phyloP scores from a whole-genome alignment of 2,329 filamentous ascomycete species.

The Fusarium anthophilum region DNA sequence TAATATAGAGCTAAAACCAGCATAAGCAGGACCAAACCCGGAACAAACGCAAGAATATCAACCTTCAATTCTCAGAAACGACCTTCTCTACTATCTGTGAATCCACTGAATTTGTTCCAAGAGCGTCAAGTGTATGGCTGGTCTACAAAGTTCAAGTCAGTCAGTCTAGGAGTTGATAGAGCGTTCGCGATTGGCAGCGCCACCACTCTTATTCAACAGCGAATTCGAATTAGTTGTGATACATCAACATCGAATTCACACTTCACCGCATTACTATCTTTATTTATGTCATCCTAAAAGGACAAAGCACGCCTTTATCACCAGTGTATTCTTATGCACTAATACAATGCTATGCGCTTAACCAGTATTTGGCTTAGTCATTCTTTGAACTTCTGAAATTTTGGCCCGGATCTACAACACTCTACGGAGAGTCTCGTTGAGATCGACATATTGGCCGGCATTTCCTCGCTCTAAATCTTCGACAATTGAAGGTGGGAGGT shows the following conservation, averaged over 20 bases:
- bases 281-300: neutral
- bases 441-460: slow-evolving; percentile 19
- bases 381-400: slow-evolving; percentile 30
- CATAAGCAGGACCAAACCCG: neutral
- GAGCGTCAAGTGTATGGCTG: neutral
- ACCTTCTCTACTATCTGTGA: neutral
- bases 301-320: neutral
- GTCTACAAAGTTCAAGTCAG: neutral
- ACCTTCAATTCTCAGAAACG: neutral
- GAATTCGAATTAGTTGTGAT: neutral
- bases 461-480: slow-evolving; percentile 18
- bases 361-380: slow-evolving; percentile 33
- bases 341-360: slow-evolving; percentile 15
- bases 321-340: slow-evolving; percentile 10
- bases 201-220: neutral
- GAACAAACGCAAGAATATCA: neutral
- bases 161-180: neutral
- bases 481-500: neutral
- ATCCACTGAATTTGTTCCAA: neutral
- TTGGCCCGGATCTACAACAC: slow-evolving; percentile 28
- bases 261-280: neutral
- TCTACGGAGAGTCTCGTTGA: slow-evolving; percentile 9
- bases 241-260: neutral
- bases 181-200: neutral
- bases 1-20: slow-evolving; percentile 11